Evolutionary conservation across 768 basidiomycete genomes (phyloP).

Genomic region (Podaxis sp.): DNA sequence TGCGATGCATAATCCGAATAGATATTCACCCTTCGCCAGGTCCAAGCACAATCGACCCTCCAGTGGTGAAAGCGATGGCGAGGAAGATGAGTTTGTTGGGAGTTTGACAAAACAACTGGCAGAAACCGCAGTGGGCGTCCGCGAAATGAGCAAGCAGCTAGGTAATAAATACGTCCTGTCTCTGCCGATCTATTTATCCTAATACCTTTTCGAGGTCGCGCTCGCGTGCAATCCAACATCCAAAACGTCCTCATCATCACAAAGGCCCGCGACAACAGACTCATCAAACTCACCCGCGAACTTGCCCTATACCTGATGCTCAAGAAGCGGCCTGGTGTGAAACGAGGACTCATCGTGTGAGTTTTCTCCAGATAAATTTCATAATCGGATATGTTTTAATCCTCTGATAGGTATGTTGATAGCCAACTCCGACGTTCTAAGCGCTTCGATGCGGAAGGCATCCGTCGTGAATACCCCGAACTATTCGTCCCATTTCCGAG

Average conservation of each 20-base stretch:
- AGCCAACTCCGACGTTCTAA: slow-evolving; percentile 83
- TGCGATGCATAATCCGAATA: slow-evolving; percentile 14
- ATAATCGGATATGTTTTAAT: slow-evolving; percentile 4
- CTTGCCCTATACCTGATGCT: slow-evolving; percentile 95
- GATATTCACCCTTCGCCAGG: slow-evolving; percentile 17
- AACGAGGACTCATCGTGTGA: slow-evolving; percentile 85
- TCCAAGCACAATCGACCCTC: slow-evolving; percentile 5
- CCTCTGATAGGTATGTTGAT: slow-evolving; percentile 78
- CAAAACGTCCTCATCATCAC: slow-evolving; percentile 94
- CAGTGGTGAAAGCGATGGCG: slow-evolving; percentile 35
- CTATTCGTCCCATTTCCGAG: slow-evolving; percentile 78
- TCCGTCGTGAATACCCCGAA: slow-evolving; percentile 81
- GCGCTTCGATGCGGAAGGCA: slow-evolving; percentile 91
- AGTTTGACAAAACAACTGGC: slow-evolving; percentile 91
- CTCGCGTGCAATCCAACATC: slow-evolving; percentile 86
- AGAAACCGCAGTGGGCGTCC: slow-evolving; percentile 93
- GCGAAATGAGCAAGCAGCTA: slow-evolving; percentile 98
- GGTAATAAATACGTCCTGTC: slow-evolving; percentile 40
- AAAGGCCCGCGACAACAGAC: slow-evolving; percentile 94
- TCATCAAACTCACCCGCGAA: slow-evolving; percentile 92
- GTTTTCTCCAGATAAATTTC: slow-evolving; percentile 11
- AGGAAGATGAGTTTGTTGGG: slow-evolving; percentile 65
- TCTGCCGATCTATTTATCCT: slow-evolving; percentile 10
- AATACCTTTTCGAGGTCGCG: slow-evolving; percentile 59
- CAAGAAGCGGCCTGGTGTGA: slow-evolving; percentile 59